phyloP scores from a whole-genome alignment of 129 eudicot genomes.

The Heracleum sosnowskyi region DNA sequence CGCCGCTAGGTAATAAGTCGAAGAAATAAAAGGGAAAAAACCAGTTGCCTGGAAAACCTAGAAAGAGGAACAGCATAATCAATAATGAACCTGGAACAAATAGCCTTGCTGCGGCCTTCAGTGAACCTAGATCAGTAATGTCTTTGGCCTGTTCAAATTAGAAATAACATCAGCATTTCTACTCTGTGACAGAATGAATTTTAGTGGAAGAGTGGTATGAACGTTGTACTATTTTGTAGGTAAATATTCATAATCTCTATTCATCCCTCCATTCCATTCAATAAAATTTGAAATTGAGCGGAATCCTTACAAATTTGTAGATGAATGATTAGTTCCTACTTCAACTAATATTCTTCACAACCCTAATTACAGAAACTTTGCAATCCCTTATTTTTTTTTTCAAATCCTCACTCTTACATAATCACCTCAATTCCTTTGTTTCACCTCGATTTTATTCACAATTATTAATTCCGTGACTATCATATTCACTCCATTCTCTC shows the following conservation, averaged over 20 bases:
- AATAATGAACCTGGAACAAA: constrained; percentile 71
- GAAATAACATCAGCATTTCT: constrained; percentile 1
- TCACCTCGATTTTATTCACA: background rate
- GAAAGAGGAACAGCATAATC: background rate
- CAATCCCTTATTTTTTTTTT: background rate
- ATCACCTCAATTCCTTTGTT: too few species aligned
- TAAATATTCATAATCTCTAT: too few species aligned
- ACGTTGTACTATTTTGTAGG: background rate
- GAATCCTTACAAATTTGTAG: background rate
- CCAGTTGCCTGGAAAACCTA: background rate
- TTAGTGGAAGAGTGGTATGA: background rate
- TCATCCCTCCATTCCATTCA: background rate
- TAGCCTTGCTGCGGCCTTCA: constrained; percentile 76
- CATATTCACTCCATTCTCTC: too few species aligned
- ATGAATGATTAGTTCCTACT: background rate
- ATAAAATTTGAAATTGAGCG: background rate
- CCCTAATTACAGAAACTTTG: background rate
- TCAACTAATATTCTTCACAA: background rate
- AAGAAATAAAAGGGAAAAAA: background rate
- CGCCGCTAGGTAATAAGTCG: background rate
- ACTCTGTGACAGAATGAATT: background rate
- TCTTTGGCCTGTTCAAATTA: constrained; percentile 64
- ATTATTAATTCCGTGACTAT: too few species aligned
- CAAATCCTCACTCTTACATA: background rate
- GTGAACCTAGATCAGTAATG: constrained; percentile 74